phyloP scores from a whole-genome alignment of 2,329 filamentous ascomycete genomes.

The Ascochyta pisi region DNA sequence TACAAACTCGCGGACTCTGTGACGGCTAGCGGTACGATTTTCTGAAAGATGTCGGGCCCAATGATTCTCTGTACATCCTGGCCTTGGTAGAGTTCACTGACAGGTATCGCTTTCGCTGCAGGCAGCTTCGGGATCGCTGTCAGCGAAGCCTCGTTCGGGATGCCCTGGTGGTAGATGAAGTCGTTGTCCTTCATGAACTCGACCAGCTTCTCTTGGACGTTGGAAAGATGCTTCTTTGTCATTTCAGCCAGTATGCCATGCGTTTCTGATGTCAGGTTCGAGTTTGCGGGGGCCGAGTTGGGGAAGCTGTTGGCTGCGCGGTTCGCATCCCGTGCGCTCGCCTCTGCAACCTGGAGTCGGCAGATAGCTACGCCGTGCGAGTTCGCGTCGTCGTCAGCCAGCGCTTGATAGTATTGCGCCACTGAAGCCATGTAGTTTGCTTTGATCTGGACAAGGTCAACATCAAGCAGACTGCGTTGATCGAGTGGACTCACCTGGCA shows the following conservation, averaged over 20 bases:
- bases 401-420: constrained; percentile 91
- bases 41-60: constrained; percentile 94
- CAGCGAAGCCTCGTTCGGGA: constrained; percentile 84
- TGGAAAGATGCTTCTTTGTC: constrained; percentile 79
- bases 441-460: constrained; percentile 64
- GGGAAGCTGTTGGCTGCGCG: constrained; percentile 82
- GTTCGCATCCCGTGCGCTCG: constrained; percentile 77
- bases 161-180: constrained; percentile 94
- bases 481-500: constrained; percentile 66
- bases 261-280: constrained; percentile 84
- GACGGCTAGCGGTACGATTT: constrained; percentile 93
- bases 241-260: constrained; percentile 77
- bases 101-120: constrained; percentile 94
- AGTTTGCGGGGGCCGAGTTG: constrained; percentile 75
- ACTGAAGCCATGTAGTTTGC: constrained; percentile 81
- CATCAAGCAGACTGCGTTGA: neutral
- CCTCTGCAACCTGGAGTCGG: constrained; percentile 81
- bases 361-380: constrained; percentile 86
- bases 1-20: constrained; percentile 97
- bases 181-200: constrained; percentile 91
- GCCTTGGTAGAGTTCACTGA: constrained; percentile 94
- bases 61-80: constrained; percentile 98
- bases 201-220: constrained; percentile 79
- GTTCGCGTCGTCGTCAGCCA: constrained; percentile 88
- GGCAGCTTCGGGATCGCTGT: constrained; percentile 86